Percentiles rank a stretch among this genome's conserved stretches.
Evolutionary conservation across 73 alveolate species (phyloP).

Genomic region (Effrenium voratum): DNA sequence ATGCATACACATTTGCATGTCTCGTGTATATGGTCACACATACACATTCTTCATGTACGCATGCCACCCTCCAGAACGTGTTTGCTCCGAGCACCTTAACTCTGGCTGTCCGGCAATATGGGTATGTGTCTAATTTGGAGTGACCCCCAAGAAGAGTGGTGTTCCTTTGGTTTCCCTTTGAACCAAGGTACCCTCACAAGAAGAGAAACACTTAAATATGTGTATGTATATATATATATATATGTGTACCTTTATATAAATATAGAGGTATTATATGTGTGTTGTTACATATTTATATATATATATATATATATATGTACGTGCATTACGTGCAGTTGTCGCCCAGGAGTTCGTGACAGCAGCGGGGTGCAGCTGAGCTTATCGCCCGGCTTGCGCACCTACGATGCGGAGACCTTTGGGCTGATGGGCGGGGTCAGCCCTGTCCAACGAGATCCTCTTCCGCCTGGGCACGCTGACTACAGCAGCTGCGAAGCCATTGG

Average conservation of each 20-base stretch:
- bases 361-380: slow-evolving; percentile 35
- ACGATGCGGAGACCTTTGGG: slow-evolving; percentile 49
- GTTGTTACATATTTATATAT: neutral
- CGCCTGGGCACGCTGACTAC: neutral
- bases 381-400: slow-evolving; percentile 40
- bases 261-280: neutral
- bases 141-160: too few species aligned
- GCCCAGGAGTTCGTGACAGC: slow-evolving; percentile 1
- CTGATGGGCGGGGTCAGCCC: slow-evolving; percentile 28
- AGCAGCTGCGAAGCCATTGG: too few species aligned
- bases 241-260: neutral
- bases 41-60: too few species aligned
- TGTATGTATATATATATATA: neutral
- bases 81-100: too few species aligned
- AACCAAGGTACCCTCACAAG: too few species aligned
- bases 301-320: neutral
- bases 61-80: too few species aligned
- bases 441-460: slow-evolving; percentile 21
- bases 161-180: too few species aligned
- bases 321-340: neutral
- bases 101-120: too few species aligned
- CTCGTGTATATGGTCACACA: too few species aligned
- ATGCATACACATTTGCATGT: too few species aligned
- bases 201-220: too few species aligned
- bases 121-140: too few species aligned